Evolutionary conservation across 257 asterid species (phyloP), one percentile per base, ranked within the genome.

Genomic region (Nicotiana undulata): DNA sequence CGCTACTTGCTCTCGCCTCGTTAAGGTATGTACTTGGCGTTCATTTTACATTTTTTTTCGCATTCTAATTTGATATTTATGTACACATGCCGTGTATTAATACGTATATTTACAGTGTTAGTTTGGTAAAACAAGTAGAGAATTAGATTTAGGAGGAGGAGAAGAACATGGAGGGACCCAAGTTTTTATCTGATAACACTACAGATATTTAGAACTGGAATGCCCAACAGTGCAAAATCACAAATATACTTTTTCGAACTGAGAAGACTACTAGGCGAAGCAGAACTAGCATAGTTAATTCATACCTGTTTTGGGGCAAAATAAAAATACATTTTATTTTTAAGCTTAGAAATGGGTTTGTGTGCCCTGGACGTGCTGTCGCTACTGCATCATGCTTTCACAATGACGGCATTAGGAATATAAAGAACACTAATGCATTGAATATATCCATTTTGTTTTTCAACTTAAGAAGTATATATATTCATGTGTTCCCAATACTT

Each of bases 1-100:
- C 84, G 81, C 89, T 80, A 93, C 97, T 77, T 95, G 99, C 86
- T 86, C 97, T 68, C 97, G 93, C 82, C 94, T 95, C 34, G 97
- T 89, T 55, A 89, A 85, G 56, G 46, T 37, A 37, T 37, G 44
- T 37, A 1, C 9, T 37, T 6, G 2, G 44, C 0, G 44, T 9
- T 37, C 44, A 37, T 37, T n/a, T n/a, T n/a, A 6, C 44, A 37
- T 37, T 6, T 9, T 6, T 37, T 6, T 37, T 37, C 7, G 44
- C 44, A 11, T 13, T 51, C 2, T 12, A 51, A 12, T 51, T 51
- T 51, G 18, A 51, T 51, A 13, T 37, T 37, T 37, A 37, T 37
- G 46, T 52, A 18, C 26, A 55, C 4, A 18, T 68, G 76, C 13
- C 8, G 18, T 10, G n/a, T 40, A 1, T 67, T 67, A 10, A 9